Percentiles rank a stretch among this genome's conserved stretches.
phyloP scores from a whole-genome alignment of 192 early-diverging fungal species.

The Diversispora epigaea region DNA sequence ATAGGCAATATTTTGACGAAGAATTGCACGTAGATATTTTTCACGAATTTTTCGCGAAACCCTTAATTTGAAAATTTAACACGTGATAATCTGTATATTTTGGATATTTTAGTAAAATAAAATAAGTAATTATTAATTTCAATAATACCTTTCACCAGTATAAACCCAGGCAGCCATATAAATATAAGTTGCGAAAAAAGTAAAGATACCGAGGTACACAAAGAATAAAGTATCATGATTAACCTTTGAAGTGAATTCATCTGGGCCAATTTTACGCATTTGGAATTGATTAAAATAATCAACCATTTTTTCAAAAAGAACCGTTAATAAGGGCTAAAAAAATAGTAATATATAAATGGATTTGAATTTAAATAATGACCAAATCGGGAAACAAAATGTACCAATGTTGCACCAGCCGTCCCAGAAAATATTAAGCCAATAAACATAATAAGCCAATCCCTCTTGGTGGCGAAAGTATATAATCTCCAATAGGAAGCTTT shows the following conservation, averaged over 20 bases:
- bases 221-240: neutral
- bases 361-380: neutral
- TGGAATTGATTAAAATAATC: constrained; percentile 1
- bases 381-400: neutral
- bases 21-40: constrained; percentile 70
- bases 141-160: constrained; percentile 47
- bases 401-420: neutral
- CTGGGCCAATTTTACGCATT: neutral
- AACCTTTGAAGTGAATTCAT: neutral
- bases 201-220: constrained; percentile 46
- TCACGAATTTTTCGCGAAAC: constrained; percentile 68
- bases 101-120: too few species aligned
- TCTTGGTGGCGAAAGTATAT: constrained; percentile 61
- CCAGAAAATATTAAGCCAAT: constrained; percentile 30
- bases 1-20: constrained; percentile 88
- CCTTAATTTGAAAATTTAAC: neutral
- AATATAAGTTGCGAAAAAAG: constrained; percentile 53
- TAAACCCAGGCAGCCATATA: constrained; percentile 56
- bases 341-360: neutral
- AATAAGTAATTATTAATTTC: too few species aligned
- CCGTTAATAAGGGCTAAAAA: neutral
- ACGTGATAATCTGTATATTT: too few species aligned
- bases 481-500: constrained; percentile 54
- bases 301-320: constrained; percentile 23
- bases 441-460: constrained; percentile 48